Percentiles rank a stretch among this genome's conserved stretches.
Conservation (phyloP, 352 stramenopile species). For the Globisporangium mamillatum region DNA sequence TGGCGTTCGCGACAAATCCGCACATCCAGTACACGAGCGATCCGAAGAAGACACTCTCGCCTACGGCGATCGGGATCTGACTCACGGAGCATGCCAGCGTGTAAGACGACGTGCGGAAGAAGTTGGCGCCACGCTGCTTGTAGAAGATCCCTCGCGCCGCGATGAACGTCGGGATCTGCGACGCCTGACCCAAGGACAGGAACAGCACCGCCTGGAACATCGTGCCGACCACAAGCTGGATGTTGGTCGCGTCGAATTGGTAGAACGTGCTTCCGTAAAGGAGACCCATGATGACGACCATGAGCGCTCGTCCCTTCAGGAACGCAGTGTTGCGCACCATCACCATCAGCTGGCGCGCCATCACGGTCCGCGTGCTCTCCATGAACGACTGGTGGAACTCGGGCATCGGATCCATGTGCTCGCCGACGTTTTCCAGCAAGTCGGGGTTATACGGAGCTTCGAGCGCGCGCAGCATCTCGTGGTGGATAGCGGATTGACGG, state of each 20-base stretch:
- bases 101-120: conserved; percentile 69
- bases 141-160: conserved; percentile 61
- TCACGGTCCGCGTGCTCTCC: conserved; percentile 20
- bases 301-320: conserved; percentile 26
- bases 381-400: conserved; percentile 35
- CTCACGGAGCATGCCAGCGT: conserved; percentile 37
- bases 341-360: conserved; percentile 47
- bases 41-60: conserved; percentile 74
- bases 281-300: conserved; percentile 39
- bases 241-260: conserved; percentile 32
- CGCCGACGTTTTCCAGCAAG: conserved; percentile 36
- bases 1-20: conserved; percentile 26
- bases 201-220: conserved; percentile 66
- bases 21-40: conserved; percentile 84
- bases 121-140: conserved; percentile 77
- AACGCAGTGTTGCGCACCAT: conserved; percentile 35
- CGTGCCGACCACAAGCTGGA: conserved; percentile 39
- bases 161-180: conserved; percentile 64
- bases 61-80: conserved; percentile 30
- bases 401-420: conserved; percentile 66
- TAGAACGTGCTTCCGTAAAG: conserved; percentile 36
- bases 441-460: background rate
- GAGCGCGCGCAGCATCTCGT: background rate
- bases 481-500: background rate
- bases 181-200: conserved; percentile 43